phyloP scores from a whole-genome alignment of 768 basidiomycete genomes.

The Kwoniella heveanensis region DNA sequence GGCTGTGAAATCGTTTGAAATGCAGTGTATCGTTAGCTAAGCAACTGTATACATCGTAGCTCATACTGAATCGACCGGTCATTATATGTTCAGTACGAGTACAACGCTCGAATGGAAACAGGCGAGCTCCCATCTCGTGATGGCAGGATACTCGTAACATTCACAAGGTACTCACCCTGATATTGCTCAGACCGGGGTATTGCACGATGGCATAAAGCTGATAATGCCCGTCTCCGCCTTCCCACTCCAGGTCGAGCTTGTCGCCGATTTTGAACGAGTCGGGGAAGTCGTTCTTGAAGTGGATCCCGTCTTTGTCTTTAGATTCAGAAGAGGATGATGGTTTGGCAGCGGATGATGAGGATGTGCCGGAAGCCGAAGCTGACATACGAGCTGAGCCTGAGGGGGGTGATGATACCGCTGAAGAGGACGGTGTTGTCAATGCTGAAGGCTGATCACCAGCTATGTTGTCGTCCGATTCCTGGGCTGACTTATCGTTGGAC shows the following conservation, averaged over 20 bases:
- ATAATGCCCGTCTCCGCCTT: constrained; percentile 18
- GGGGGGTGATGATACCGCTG: constrained; percentile 2
- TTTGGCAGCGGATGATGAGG: not conserved
- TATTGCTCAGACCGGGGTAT: constrained; percentile 8
- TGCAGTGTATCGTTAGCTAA: no score
- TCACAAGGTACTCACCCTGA: constrained; percentile 1
- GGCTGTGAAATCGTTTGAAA: no score
- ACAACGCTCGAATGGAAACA: no score
- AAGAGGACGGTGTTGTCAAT: not conserved
- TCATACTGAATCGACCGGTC: no score
- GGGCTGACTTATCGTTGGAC: no score
- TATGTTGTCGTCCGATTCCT: no score
- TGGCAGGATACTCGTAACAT: no score
- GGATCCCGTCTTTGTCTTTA: not conserved
- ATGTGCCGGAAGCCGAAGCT: not conserved
- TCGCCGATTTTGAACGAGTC: constrained; percentile 8
- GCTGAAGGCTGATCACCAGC: not conserved
- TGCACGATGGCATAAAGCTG: constrained; percentile 12
- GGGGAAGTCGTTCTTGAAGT: constrained; percentile 13
- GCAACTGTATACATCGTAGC: no score
- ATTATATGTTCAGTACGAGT: no score
- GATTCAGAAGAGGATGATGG: not conserved
- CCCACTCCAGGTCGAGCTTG: constrained; percentile 4
- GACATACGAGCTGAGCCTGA: not conserved
- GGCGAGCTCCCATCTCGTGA: no score